A percentile compares a stretch with the other conserved stretches of the same genome.
These are phyloP conservation scores for Castanospermum australe DNA, from an alignment of 306 rosid genomes.

Conservation along the genomic window DNA sequence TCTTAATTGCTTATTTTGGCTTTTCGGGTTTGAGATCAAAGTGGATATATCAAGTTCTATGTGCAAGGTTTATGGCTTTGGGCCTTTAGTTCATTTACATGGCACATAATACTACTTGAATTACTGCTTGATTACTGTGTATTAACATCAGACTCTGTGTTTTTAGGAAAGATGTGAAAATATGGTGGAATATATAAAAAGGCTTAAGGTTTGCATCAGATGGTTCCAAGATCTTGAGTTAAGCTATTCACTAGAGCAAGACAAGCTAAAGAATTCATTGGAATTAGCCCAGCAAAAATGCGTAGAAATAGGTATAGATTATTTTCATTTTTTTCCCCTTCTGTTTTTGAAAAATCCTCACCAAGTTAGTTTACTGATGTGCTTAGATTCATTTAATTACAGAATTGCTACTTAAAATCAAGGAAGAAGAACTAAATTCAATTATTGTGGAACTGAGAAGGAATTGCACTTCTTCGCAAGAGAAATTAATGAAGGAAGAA, in stretches of 20 bases:
- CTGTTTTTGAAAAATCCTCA: neutral
- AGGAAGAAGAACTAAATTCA: conserved; percentile 88
- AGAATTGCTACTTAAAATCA: conserved; percentile 72
- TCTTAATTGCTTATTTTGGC: neutral
- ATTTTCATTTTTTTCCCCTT: neutral
- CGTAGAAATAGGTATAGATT: conserved; percentile 64
- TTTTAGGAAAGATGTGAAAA: conserved; percentile 93
- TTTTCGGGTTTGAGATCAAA: conserved; percentile 19
- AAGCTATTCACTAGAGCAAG: conserved; percentile 80
- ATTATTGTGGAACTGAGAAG: conserved; percentile 75
- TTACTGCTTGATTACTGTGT: neutral
- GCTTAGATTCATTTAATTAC: conserved; percentile 22
- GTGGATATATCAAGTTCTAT: neutral
- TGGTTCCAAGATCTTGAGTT: conserved; percentile 97
- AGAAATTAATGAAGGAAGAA: conserved; percentile 80
- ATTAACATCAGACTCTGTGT: conserved; percentile 6
- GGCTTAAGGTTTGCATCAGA: conserved; percentile 86
- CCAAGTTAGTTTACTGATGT: conserved; percentile 1
- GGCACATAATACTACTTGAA: neutral
- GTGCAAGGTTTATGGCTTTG: neutral
- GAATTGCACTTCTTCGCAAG: conserved; percentile 67
- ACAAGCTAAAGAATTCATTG: conserved; percentile 60
- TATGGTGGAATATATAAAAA: conserved; percentile 83
- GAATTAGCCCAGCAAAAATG: conserved; percentile 69
- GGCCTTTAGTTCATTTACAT: neutral